Conservation (phyloP, 257 asterid species). For the Verbena officinalis region DNA sequence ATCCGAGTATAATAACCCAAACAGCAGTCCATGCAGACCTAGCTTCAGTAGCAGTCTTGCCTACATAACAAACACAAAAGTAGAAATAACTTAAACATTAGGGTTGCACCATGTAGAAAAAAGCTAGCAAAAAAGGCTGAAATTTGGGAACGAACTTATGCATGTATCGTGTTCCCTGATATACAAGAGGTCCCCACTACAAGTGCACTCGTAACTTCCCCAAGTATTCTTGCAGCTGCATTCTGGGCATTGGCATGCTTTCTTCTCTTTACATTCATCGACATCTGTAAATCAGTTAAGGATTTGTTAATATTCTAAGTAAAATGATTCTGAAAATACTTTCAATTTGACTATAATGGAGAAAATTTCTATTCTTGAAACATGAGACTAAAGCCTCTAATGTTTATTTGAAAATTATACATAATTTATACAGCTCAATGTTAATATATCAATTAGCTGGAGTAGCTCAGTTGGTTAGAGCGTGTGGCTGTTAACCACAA, state of each 20-base stretch:
- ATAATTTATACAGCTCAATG: too few relatives aligned
- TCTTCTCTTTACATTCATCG: slow-evolving; percentile 77
- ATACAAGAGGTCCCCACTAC: slow-evolving; percentile 63
- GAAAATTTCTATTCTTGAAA: too few relatives aligned
- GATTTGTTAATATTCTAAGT: too few relatives aligned
- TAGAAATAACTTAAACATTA: not conserved
- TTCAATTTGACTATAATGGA: too few relatives aligned
- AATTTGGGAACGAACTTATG: slow-evolving; percentile 62
- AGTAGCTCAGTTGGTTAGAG: slow-evolving; percentile 96
- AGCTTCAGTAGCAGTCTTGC: slow-evolving; percentile 53
- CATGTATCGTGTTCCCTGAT: slow-evolving; percentile 81
- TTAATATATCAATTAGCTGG: too few relatives aligned
- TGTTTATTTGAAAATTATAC: too few relatives aligned
- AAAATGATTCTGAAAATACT: too few relatives aligned
- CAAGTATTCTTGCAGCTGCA: slow-evolving; percentile 77
- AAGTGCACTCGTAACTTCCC: slow-evolving; percentile 77
- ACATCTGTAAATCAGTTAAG: slow-evolving; percentile 47
- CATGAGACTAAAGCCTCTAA: too few relatives aligned
- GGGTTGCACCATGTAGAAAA: not conserved
- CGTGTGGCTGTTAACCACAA: slow-evolving; percentile 98
- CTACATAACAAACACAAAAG: slow-evolving; percentile 39
- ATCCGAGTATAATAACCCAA: slow-evolving; percentile 66
- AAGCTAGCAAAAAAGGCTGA: not conserved
- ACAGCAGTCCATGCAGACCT: slow-evolving; percentile 70
- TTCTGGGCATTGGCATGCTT: slow-evolving; percentile 81